A percentile compares a stretch with the other conserved stretches of the same genome.
phyloP scores from a whole-genome alignment of 257 asterid genomes.

The Solanum etuberosum region DNA sequence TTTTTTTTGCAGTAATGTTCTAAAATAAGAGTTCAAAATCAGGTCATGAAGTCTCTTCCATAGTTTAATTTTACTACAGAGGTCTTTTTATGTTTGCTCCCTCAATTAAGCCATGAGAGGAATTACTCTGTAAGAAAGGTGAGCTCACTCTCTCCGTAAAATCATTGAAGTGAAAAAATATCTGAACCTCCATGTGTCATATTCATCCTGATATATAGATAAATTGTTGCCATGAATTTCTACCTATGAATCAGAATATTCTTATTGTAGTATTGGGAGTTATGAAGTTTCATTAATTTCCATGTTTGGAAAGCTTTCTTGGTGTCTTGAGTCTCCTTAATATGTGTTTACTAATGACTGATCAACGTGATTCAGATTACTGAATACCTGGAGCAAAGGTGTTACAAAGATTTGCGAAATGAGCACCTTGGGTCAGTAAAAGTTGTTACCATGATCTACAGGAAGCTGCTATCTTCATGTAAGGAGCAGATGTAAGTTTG shows the following conservation, averaged over 20 bases:
- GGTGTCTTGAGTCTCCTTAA: neutral
- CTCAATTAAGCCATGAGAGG: neutral
- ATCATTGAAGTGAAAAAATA: neutral
- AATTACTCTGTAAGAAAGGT: neutral
- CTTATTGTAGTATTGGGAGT: neutral
- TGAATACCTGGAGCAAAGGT: constrained; percentile 38
- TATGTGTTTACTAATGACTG: neutral
- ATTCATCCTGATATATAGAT: neutral
- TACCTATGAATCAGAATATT: neutral
- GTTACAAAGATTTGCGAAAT: constrained; percentile 33
- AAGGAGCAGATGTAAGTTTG: constrained; percentile 50
- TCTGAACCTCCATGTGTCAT: neutral
- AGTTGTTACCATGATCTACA: constrained; percentile 27
- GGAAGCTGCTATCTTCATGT: constrained; percentile 40
- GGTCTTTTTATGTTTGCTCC: neutral
- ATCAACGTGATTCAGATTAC: constrained; percentile 23
- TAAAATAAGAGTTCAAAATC: neutral
- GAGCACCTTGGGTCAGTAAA: constrained; percentile 37
- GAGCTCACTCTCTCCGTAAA: neutral
- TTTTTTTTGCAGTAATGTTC: neutral
- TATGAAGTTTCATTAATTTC: neutral
- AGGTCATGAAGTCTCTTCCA: neutral
- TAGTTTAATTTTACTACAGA: neutral
- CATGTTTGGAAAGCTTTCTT: neutral
- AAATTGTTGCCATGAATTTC: neutral